Conservation (phyloP, 306 rosid species). For the Canavalia ensiformis region DNA sequence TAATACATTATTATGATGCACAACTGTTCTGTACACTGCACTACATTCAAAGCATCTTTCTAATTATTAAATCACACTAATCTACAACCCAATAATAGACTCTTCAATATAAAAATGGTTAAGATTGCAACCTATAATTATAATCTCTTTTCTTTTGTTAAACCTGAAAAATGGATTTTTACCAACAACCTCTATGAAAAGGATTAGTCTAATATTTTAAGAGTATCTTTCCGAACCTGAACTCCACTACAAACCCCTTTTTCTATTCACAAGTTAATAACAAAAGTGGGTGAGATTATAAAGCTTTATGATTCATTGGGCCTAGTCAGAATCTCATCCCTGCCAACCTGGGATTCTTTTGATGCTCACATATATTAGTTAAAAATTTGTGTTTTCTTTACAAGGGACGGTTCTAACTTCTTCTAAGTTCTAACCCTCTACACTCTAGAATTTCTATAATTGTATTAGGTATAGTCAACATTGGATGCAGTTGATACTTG, state of each 20-base stretch:
- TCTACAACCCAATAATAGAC: slow-evolving; percentile 71
- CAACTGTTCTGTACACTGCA: slow-evolving; percentile 60
- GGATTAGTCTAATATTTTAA: slow-evolving; percentile 49
- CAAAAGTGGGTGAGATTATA: slow-evolving; percentile 68
- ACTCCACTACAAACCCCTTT: slow-evolving; percentile 73
- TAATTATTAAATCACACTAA: slow-evolving; percentile 64
- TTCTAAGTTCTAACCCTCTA: slow-evolving; percentile 52
- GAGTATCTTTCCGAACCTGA: slow-evolving; percentile 81
- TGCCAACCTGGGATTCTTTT: slow-evolving; percentile 89
- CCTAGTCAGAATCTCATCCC: slow-evolving; percentile 92
- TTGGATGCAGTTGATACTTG: no score
- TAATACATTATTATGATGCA: slow-evolving; percentile 49
- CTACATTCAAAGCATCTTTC: slow-evolving; percentile 82
- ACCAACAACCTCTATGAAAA: slow-evolving; percentile 60
- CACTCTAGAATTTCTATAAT: background rate
- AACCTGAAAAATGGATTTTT: slow-evolving; percentile 69
- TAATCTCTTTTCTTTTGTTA: slow-evolving; percentile 51
- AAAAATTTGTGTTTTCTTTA: slow-evolving; percentile 17
- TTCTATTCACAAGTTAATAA: slow-evolving; percentile 48
- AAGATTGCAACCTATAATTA: slow-evolving; percentile 55
- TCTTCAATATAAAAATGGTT: slow-evolving; percentile 49
- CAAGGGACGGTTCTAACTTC: slow-evolving; percentile 62
- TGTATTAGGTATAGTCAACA: no score
- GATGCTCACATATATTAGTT: slow-evolving; percentile 49
- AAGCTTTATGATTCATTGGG: slow-evolving; percentile 79